These are phyloP conservation scores for Leucaena leucocephala DNA, from an alignment of 306 rosid species.

Conservation along the genomic window DNA sequence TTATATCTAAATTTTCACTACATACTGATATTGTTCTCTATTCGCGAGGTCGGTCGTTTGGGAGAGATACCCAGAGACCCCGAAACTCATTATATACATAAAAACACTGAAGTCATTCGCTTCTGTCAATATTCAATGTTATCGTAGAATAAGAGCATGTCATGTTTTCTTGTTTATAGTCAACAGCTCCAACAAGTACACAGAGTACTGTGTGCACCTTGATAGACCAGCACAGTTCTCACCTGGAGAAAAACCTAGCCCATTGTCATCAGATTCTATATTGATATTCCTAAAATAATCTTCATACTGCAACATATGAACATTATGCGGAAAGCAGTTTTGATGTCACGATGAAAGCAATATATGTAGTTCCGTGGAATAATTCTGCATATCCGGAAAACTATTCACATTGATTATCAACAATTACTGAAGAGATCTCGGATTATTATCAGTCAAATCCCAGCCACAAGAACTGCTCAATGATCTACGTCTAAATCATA, in stretches of 20 bases:
- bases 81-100: neutral
- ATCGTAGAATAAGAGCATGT: neutral
- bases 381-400: neutral
- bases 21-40: conserved; percentile 33
- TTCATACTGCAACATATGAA: neutral
- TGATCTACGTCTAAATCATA: neutral
- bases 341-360: neutral
- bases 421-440: neutral
- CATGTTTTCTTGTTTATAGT: neutral
- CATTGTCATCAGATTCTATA: neutral
- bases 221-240: neutral
- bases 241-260: neutral
- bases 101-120: conserved; percentile 11
- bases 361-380: neutral
- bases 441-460: neutral
- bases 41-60: conserved; percentile 12
- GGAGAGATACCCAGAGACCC: conserved; percentile 14
- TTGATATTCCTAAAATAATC: neutral
- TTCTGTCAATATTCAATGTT: conserved; percentile 2
- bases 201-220: neutral
- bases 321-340: conserved; percentile 1
- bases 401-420: neutral
- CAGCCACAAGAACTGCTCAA: neutral
- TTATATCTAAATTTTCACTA: conserved; percentile 26
- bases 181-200: neutral